phyloP scores from a whole-genome alignment of 495 filamentous ascomycete genomes.

The Viridothelium virens region DNA sequence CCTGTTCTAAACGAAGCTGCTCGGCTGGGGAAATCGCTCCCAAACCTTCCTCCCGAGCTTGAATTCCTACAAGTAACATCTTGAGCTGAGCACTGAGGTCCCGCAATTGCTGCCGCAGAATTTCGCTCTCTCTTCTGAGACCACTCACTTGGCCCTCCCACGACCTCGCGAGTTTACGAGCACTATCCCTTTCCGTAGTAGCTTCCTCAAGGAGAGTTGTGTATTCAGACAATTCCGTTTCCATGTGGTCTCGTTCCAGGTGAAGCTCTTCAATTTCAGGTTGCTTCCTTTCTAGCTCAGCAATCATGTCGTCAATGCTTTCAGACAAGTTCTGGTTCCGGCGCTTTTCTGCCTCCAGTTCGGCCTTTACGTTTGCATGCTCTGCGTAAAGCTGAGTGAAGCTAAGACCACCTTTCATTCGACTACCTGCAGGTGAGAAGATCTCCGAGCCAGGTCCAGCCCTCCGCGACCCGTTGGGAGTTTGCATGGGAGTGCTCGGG shows the following conservation, averaged over 20 bases:
- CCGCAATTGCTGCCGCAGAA: conserved; percentile 79
- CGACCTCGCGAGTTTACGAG: conserved; percentile 56
- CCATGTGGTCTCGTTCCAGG: conserved; percentile 46
- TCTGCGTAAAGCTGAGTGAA: conserved; percentile 63
- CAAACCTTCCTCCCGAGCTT: conserved; percentile 69
- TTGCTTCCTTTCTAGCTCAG: conserved; percentile 50
- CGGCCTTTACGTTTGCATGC: conserved; percentile 51
- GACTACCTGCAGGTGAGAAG: conserved; percentile 52
- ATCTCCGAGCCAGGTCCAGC: conserved; percentile 46
- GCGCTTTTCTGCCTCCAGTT: conserved; percentile 58
- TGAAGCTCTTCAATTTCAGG: conserved; percentile 57
- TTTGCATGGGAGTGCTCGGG: conserved; percentile 51
- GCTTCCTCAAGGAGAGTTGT: conserved; percentile 56
- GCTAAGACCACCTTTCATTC: conserved; percentile 50
- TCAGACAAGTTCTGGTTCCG: conserved; percentile 60
- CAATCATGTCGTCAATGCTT: conserved; percentile 72
- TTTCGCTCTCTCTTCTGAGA: conserved; percentile 61
- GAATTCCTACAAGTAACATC: conserved; percentile 73
- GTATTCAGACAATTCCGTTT: conserved; percentile 69
- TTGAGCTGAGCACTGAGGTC: conserved; percentile 87
- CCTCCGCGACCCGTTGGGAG: conserved; percentile 44
- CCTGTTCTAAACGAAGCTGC: conserved; percentile 56
- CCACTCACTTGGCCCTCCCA: conserved; percentile 65
- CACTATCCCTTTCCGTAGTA: conserved; percentile 47
- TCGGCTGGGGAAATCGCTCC: conserved; percentile 61